phyloP scores from a whole-genome alignment of 345 rosid species.

The Bretschneidera sinensis region DNA sequence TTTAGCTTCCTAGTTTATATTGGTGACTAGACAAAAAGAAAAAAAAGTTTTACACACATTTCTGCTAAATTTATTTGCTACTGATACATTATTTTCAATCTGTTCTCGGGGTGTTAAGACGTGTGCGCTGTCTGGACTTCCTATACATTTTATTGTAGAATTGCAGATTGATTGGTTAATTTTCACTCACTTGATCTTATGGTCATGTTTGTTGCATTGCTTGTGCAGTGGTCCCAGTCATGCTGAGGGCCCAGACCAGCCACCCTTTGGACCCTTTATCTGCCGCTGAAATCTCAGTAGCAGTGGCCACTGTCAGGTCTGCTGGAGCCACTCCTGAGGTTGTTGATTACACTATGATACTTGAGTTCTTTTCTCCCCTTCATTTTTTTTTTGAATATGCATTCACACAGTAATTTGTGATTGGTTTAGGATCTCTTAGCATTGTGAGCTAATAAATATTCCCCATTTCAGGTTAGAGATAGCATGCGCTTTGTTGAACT shows the following conservation, averaged over 20 bases:
- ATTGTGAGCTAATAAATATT: constrained; percentile 14
- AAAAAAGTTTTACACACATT: too few relatives aligned
- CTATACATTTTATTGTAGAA: background rate
- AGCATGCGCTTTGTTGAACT: constrained; percentile 89
- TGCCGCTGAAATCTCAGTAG: constrained; percentile 83
- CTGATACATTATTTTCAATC: background rate
- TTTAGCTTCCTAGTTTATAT: background rate
- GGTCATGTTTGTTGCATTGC: constrained; percentile 13
- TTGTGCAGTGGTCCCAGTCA: constrained; percentile 46
- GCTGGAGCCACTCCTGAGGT: constrained; percentile 98
- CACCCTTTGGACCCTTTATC: constrained; percentile 90
- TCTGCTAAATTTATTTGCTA: too few relatives aligned
- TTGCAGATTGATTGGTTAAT: background rate
- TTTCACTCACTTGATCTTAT: constrained; percentile 6
- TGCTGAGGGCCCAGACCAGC: constrained; percentile 74
- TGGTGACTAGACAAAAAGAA: too few relatives aligned
- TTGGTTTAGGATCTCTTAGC: background rate
- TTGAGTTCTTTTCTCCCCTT: background rate
- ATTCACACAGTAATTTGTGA: background rate
- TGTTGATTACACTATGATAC: background rate
- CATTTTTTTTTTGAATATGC: background rate
- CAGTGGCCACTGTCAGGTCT: constrained; percentile 87
- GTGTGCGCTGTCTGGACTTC: background rate
- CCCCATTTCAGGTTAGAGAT: constrained; percentile 64
- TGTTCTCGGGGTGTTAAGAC: background rate